Conservation (phyloP, 306 rosid genomes). For the Prunus mongolica region DNA sequence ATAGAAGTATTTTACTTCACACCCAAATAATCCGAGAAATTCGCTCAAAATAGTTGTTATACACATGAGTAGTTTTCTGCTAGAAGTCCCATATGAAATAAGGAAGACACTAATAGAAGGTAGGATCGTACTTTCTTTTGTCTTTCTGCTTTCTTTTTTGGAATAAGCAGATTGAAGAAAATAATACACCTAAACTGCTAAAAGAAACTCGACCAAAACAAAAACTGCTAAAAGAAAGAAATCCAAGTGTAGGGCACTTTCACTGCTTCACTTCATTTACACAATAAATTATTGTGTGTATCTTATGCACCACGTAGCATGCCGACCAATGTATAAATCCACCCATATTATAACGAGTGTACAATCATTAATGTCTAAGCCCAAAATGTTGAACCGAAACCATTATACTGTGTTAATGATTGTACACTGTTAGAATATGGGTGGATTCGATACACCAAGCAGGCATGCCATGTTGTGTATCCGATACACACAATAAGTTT, state of each 20-base stretch:
- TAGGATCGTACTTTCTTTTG: neutral
- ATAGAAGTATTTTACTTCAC: neutral
- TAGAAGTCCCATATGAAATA: neutral
- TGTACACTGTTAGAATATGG: neutral
- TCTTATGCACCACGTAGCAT: neutral
- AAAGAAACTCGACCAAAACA: neutral
- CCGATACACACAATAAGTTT: neutral
- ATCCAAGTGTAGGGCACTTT: neutral
- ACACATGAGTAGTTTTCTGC: neutral
- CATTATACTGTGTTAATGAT: neutral
- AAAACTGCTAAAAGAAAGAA: neutral
- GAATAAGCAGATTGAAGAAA: neutral
- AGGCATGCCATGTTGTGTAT: neutral
- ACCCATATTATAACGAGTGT: neutral
- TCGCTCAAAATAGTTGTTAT: neutral
- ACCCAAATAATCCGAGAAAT: neutral
- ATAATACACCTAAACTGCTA: neutral
- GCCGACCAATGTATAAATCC: neutral
- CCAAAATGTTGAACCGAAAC: neutral
- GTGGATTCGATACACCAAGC: neutral
- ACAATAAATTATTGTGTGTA: neutral
- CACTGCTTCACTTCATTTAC: neutral
- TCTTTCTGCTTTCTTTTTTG: neutral
- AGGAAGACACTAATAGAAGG: neutral
- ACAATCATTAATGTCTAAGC: neutral